Conservation (phyloP, 306 rosid genomes). For the Trichosanthes cucumerina region DNA sequence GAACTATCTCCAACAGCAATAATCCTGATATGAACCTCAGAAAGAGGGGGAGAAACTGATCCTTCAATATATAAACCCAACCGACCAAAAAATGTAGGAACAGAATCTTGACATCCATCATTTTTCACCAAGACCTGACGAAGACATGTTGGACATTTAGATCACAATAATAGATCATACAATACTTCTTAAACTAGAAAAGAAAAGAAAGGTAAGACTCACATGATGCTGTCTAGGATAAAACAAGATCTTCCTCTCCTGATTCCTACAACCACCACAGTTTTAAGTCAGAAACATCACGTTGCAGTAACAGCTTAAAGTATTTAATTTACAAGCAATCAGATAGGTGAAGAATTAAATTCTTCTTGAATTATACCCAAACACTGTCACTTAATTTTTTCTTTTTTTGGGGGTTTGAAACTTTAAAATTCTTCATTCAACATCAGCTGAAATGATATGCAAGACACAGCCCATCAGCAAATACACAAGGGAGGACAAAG, state of each 20-base stretch:
- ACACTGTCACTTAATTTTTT: not conserved
- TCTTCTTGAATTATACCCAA: not conserved
- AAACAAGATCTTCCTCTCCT: conserved; percentile 59
- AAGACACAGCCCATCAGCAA: not conserved
- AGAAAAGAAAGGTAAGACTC: conserved; percentile 25
- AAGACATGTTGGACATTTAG: conserved; percentile 18
- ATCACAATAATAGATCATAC: conserved; percentile 7
- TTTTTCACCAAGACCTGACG: conserved; percentile 51
- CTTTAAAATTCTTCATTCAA: too few relatives aligned
- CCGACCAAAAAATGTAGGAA: conserved; percentile 66
- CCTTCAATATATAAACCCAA: conserved; percentile 74
- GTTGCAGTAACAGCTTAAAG: conserved; percentile 1
- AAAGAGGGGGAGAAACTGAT: conserved; percentile 75
- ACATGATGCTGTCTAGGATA: conserved; percentile 74
- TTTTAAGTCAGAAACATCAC: conserved; percentile 15
- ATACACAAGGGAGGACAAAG: not conserved
- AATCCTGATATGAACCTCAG: conserved; percentile 64
- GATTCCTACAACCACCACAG: conserved; percentile 39
- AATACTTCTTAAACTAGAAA: not conserved
- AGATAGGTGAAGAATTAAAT: conserved; percentile 11
- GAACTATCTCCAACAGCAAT: conserved; percentile 69
- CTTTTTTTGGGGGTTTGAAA: not conserved
- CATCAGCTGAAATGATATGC: not conserved
- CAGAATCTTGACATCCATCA: conserved; percentile 71
- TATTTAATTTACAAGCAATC: not conserved